Evolutionary conservation across 108 stramenopile genomes (phyloP), one percentile per base, ranked within the genome.

Genomic region (Cyclotella sp.): DNA sequence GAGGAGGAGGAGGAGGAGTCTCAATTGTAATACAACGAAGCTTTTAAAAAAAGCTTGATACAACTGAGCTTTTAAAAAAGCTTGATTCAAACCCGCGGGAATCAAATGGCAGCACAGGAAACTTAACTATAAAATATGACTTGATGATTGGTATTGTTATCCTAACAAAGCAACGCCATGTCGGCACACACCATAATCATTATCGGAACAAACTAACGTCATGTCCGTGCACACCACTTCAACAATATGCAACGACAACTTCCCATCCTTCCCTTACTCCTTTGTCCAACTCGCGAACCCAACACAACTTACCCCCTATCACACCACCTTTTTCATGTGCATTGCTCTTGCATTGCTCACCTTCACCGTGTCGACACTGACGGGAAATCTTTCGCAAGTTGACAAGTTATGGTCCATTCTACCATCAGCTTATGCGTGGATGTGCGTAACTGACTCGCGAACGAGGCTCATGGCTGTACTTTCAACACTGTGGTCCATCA

Each of bases 371-470:
- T 89, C 89, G 44, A 78, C 80, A 12, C 10, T 68, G 18, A 76
- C 87, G 0, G 71, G 79, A 26, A 91, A 93, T 58, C 78, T 85
- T n/a, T 84, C 82, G 0, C 92, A 93, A 76, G 90, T 90, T 0
- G 92, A 93, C 55, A 91, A 91, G 52, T 49, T 90, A 26, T 93
- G 92, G 92, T 81, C 79, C 39, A 87, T 93, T 27, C 54, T 85
- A 43, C 92, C 92, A 22, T 61, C 85, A 54, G n/a, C 90, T 0
- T 93, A 91, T 73, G 70, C 89, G 0, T 91, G 87, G 87, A 85
- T 91, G 55, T 72, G 82, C 47, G 80, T 90, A 2, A 63, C 71
- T 47, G 87, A 89, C 67, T 16, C 71, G 5, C 65, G 92, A 28
- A 87, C 86, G 19, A 26, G 78, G 15, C 67, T 92, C 8, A 89